Base-by-base conservation (phyloP, 805 yeast genomes). In the Teunomyces lycoperdinae region DNA sequence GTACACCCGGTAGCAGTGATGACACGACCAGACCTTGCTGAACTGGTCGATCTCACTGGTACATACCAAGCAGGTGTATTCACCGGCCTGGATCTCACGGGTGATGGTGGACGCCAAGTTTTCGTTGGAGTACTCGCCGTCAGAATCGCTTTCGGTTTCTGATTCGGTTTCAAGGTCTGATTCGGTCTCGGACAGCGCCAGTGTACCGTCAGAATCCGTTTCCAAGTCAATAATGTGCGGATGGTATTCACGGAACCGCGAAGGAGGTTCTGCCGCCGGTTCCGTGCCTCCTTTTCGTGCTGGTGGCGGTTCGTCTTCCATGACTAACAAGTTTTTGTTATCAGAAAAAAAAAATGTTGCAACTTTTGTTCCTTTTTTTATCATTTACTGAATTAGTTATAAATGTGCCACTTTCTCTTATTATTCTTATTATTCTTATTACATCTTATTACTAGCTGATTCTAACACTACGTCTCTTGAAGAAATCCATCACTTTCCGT, bases 51-150 rank as follows among this genome's bases (percentile, higher is more conserved):
- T 77, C 53, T 89, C 92, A 32, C 87, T 84, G 0, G 96, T 87
- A 66, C 99, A 92, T 9, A 92, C 89, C 63, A 92, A 73, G 67
- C 99, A 92, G 1, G 81, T 77, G 60, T 92, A 91, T 1, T 77
- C 74, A n/a, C 88, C 91, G 9, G 79, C 76, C 39, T 73, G 74
- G 42, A 87, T 79, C 55, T 87, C 94, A 28, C 67, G 68, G 39
- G 75, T 58, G 39, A 85, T 81, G n/a, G 74, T 64, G 24, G 70
- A 55, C 9, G 75, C 58, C 14, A 71, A 58, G 6, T 71, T 58
- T 30, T 68, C 68, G 42, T 63, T 62, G 11, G 58, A 53, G 17
- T 50, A 49, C 28, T 48, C 53, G 9, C 36, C 48, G 38, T 52
- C 54, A 13, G 45, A 35, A 4, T 43, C 48, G 27, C 58, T 27